Evolutionary conservation across 2,329 filamentous ascomycete genomes (phyloP).

Genomic region (Simplicillium aogashimaense): DNA sequence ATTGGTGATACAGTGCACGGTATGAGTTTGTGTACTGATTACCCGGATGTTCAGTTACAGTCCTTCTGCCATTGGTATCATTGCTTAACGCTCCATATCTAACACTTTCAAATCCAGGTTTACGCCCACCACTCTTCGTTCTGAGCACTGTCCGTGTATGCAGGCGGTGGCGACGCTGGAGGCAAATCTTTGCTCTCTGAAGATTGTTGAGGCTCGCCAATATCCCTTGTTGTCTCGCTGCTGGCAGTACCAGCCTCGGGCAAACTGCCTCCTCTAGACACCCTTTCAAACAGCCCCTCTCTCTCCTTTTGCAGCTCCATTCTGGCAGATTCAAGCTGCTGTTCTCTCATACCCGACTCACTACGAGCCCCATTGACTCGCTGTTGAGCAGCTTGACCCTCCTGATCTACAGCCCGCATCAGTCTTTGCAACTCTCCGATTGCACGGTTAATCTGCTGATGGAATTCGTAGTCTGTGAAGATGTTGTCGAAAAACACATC

Average conservation of each 20-base stretch:
- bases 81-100: no score
- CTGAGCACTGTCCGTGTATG: background rate
- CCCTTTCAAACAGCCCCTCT: conserved; percentile 21
- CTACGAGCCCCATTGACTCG: conserved; percentile 17
- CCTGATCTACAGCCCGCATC: conserved; percentile 17
- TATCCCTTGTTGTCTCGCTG: background rate
- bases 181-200: background rate
- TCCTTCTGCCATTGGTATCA: no score
- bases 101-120: no score
- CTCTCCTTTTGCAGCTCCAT: conserved; percentile 32
- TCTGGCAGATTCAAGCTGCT: conserved; percentile 21
- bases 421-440: conserved; percentile 24
- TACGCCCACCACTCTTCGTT: no score
- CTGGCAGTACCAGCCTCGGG: background rate
- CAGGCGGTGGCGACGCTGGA: background rate
- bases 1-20: no score
- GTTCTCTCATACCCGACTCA: conserved; percentile 19
- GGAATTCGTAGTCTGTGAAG: conserved; percentile 41
- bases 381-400: conserved; percentile 20
- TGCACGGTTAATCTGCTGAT: conserved; percentile 38
- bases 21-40: no score
- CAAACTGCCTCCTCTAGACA: conserved; percentile 7
- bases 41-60: no score
- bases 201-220: background rate
- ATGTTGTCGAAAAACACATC: conserved; percentile 48